Base-by-base conservation (phyloP, 441 rosid genomes). In the Arabidopsis hybrid region DNA sequence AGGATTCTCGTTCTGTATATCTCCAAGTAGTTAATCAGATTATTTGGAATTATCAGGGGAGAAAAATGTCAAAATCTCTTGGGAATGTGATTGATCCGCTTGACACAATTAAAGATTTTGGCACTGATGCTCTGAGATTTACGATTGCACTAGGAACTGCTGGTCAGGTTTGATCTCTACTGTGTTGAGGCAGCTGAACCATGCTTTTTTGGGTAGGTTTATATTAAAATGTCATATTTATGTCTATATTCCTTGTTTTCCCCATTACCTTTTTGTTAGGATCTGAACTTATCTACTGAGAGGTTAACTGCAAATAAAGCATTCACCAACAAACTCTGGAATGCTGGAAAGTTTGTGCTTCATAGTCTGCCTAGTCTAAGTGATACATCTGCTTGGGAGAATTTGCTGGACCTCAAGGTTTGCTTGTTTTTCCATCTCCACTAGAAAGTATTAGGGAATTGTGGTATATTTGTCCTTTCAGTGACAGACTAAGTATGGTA, bases 311-410 rank as follows among this genome's bases (percentile, higher is more conserved):
- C 97, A 65, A 95, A 92, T 85, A 95, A 92, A 81, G 96, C 96
- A 60, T 95, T 95, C 83, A 92, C 97, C 45, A 95, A 92, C 82
- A 95, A 95, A 83, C 81, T 95, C 39, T 95, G 99, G 99, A 95
- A 95, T 86, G 99, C 99, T 78, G 97, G 97, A 75, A 95, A 92
- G 86, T 95, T 92, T 81, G 82, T 89, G 65, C 75, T 95, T 76
- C 97, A 91, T 79, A 91, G 89, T 85, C 74, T 95, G 77, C 96
- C 99, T 9, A 79, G 82, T 84, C 87, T 75, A 70, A 85, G 76
- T 75, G 90, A 95, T 77, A 62, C 21, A 63, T 80, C 91, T 81
- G 85, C 88, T 67, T 95, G 97, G 99, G 93, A 89, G 72, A 76
- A 77, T 74, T 59, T 92, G 49, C 78, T 80, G 79, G 85, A 85